Evolutionary conservation across 1,284 basidiomycete species (phyloP).

Genomic region (Pisolithus thermaeus): DNA sequence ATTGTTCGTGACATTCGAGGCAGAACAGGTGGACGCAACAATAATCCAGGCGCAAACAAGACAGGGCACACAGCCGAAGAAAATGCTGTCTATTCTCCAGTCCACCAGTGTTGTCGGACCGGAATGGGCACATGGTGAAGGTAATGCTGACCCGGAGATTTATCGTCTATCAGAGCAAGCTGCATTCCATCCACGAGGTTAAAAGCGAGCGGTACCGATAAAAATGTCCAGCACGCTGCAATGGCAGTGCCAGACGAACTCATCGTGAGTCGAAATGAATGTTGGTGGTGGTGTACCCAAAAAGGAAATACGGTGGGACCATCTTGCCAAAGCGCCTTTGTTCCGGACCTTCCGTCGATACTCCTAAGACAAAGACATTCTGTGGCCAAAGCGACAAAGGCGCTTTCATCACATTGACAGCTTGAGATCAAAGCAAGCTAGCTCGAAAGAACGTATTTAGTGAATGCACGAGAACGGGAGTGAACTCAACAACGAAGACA

Average conservation of each 20-base stretch:
- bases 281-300: conserved; percentile 9
- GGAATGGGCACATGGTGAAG: neutral
- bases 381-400: conserved; percentile 13
- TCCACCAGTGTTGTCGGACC: neutral
- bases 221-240: too few species aligned
- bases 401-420: conserved; percentile 7
- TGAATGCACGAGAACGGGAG: conserved; percentile 1
- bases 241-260: too few species aligned
- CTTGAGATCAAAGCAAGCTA: conserved; percentile 13
- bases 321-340: neutral
- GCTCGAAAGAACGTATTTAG: conserved; percentile 13
- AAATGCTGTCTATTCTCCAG: neutral
- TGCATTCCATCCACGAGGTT: too few species aligned
- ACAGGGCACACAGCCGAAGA: neutral
- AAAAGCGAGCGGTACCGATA: too few species aligned
- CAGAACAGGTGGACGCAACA: too few species aligned
- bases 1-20: too few species aligned
- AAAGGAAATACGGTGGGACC: neutral
- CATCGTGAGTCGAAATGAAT: too few species aligned
- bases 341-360: neutral
- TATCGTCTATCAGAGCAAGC: too few species aligned
- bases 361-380: conserved; percentile 9
- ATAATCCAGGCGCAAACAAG: neutral
- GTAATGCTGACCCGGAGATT: conserved; percentile 5
- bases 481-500: neutral